Percentiles rank a stretch among this genome's conserved stretches.
These are phyloP conservation scores for Candida ovalis DNA, from an alignment of 805 yeast species.

Conservation along the genomic window DNA sequence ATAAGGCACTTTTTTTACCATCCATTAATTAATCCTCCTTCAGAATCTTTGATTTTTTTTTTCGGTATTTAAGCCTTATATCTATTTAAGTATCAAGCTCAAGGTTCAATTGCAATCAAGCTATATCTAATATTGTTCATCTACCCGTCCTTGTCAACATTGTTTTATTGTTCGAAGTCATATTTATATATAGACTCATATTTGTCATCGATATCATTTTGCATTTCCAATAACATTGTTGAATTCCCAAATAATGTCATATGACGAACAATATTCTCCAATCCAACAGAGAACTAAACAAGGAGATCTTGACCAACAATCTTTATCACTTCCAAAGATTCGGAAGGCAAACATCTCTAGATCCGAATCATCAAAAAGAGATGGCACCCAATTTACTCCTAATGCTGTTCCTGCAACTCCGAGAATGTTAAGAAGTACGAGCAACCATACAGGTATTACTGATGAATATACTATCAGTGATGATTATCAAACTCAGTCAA, in stretches of 20 bases:
- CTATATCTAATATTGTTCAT: no score
- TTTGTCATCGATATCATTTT: neutral
- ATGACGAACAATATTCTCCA: slow-evolving; percentile 1
- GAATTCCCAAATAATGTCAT: neutral
- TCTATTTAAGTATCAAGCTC: no score
- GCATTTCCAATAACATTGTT: neutral
- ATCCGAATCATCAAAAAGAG: slow-evolving; percentile 19
- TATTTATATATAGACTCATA: neutral
- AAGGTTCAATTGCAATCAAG: no score
- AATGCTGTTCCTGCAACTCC: slow-evolving; percentile 62
- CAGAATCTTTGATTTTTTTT: no score
- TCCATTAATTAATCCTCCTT: no score
- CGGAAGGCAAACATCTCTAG: slow-evolving; percentile 19
- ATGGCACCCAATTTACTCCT: slow-evolving; percentile 10
- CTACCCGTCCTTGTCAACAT: neutral
- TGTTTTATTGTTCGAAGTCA: neutral
- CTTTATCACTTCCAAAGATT: slow-evolving; percentile 22
- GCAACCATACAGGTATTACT: slow-evolving; percentile 26
- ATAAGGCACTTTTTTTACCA: no score
- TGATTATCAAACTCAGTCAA: slow-evolving; percentile 18
- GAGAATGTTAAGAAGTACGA: slow-evolving; percentile 59
- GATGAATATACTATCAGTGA: slow-evolving; percentile 25
- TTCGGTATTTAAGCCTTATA: no score
- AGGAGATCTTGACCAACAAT: slow-evolving; percentile 6
- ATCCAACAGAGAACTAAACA: neutral